Percentiles rank a stretch among this genome's conserved stretches.
Evolutionary conservation across 2,329 filamentous ascomycete species (phyloP).

Genomic region (Hymenoscyphus albidus): DNA sequence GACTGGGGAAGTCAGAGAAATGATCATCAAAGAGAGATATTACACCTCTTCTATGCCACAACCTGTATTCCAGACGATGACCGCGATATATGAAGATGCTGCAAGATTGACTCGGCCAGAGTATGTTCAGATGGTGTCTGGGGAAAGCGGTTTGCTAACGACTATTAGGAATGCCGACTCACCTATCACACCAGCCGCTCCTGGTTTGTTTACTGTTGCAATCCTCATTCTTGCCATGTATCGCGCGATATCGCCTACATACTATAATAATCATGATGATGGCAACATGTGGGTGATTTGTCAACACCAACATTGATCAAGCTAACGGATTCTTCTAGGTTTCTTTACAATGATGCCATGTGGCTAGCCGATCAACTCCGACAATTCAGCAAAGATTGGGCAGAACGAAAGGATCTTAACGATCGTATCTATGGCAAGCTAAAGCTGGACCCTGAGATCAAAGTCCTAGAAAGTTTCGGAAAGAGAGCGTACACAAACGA

Average conservation of each 20-base stretch:
- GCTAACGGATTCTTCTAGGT: conserved; percentile 41
- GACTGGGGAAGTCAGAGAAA: conserved; percentile 42
- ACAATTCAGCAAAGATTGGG: conserved; percentile 49
- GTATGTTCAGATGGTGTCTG: conserved; percentile 34
- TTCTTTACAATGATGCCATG: conserved; percentile 63
- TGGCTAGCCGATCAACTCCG: conserved; percentile 57
- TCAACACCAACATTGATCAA: neutral
- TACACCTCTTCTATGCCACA: conserved; percentile 85
- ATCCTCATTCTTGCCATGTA: conserved; percentile 75
- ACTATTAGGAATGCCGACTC: conserved; percentile 41
- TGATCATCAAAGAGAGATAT: conserved; percentile 81
- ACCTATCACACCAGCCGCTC: conserved; percentile 63
- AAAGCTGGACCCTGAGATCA: conserved; percentile 56
- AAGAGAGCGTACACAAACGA: conserved; percentile 59
- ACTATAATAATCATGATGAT: conserved; percentile 60
- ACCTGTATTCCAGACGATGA: conserved; percentile 65
- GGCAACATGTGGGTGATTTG: conserved; percentile 58
- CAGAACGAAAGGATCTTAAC: conserved; percentile 49
- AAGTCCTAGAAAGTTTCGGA: conserved; percentile 56
- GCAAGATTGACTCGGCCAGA: conserved; percentile 53
- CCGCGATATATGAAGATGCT: conserved; percentile 56
- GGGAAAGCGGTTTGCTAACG: conserved; percentile 15
- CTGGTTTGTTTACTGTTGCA: conserved; percentile 67
- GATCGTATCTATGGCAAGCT: conserved; percentile 51
- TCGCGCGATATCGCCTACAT: conserved; percentile 69